Percentiles rank a stretch among this genome's conserved stretches.
These are phyloP conservation scores for Hibiscus tridactylites DNA, from an alignment of 345 rosid species.

Conservation along the genomic window DNA sequence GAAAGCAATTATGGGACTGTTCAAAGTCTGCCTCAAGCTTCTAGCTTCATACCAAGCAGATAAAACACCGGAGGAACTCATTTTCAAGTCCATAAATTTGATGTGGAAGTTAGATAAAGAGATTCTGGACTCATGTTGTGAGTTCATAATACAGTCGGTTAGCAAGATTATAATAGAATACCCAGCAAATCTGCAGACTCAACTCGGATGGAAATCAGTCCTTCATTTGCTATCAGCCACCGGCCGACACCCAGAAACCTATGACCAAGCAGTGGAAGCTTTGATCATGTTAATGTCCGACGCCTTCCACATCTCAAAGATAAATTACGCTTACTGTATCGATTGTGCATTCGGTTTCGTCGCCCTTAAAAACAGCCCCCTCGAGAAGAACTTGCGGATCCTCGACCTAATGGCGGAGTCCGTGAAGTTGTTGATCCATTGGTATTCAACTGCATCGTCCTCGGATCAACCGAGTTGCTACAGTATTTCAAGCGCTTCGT, in stretches of 20 bases:
- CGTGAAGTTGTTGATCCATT: conserved; percentile 38
- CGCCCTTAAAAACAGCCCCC: conserved; percentile 56
- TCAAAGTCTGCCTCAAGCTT: conserved; percentile 59
- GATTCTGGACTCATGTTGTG: conserved; percentile 60
- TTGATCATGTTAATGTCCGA: conserved; percentile 56
- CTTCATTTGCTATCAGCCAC: conserved; percentile 62
- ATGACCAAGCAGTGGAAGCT: conserved; percentile 67
- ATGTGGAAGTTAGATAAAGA: conserved; percentile 95
- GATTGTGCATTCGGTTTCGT: conserved; percentile 80
- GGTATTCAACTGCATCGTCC: conserved; percentile 34
- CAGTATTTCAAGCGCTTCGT: conserved; percentile 46
- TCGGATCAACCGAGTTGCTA: conserved; percentile 34
- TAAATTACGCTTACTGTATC: conserved; percentile 55
- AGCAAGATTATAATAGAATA: conserved; percentile 53
- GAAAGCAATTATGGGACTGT: conserved; percentile 52
- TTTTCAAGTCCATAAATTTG: conserved; percentile 68
- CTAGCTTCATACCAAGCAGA: conserved; percentile 42
- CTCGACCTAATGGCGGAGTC: conserved; percentile 69
- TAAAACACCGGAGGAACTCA: conserved; percentile 46
- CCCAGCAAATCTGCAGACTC: conserved; percentile 54
- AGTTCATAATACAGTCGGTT: conserved; percentile 44
- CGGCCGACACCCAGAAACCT: conserved; percentile 63
- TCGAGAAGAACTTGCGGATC: conserved; percentile 59
- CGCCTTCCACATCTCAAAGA: conserved; percentile 32
- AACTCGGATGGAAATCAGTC: conserved; percentile 74